Conservation (phyloP, 768 basidiomycete genomes). For the Amanita phalloides region DNA sequence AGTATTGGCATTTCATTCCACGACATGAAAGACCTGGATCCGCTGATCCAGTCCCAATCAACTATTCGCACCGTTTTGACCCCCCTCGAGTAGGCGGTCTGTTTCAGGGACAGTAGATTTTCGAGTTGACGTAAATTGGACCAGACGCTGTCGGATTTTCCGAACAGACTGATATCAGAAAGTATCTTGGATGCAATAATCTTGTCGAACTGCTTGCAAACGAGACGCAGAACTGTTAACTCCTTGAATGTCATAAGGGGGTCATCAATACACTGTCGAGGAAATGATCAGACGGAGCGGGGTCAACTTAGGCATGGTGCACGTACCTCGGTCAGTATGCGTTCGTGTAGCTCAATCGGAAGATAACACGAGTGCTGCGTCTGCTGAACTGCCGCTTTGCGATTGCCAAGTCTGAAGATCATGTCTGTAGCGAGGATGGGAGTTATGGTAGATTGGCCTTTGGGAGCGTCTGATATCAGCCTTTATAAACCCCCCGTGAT, state of each 20-base stretch:
- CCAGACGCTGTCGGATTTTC: not conserved
- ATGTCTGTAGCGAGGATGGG: no score
- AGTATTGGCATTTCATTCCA: not conserved
- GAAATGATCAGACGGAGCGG: no score
- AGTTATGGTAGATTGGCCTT: no score
- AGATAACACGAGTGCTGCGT: no score
- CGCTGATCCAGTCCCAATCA: not conserved
- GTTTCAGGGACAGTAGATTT: not conserved
- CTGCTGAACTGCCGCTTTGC: no score
- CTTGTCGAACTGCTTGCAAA: not conserved
- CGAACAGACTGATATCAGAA: not conserved
- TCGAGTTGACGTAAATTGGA: not conserved
- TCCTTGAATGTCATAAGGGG: not conserved
- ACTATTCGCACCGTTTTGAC: not conserved
- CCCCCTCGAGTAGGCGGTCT: not conserved
- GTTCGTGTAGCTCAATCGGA: no score
- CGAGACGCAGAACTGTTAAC: not conserved
- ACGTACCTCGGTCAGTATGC: no score
- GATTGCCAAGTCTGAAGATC: no score
- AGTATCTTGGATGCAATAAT: not conserved
- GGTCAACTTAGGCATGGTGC: no score
- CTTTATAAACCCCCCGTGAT: no score
- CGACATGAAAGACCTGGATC: not conserved
- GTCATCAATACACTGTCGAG: not conserved
- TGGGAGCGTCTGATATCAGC: no score